Base-by-base conservation (phyloP, 2,329 filamentous ascomycete species). In the Aschersonia sp. region DNA sequence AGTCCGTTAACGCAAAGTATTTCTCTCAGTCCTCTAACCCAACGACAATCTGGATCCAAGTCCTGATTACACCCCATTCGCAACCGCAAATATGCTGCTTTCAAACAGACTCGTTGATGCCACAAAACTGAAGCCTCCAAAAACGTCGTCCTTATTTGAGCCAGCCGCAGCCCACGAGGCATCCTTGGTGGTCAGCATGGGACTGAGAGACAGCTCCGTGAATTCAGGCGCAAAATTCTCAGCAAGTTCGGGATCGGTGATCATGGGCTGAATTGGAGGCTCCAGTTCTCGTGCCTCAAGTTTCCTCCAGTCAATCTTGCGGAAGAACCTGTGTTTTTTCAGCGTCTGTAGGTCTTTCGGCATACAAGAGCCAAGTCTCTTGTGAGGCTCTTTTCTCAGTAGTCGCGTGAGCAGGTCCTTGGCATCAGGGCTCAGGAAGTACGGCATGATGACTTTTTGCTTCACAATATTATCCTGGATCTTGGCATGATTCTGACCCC, bases 141-240 rank as follows among this genome's bases (percentile, higher is more conserved):
- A 81, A 6, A 70, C 69, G 47, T 79, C 74, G 47, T 79, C 75
- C 56, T 72, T 71, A 48, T 48, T 47, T 30, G 64, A 62, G 46
- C 57, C 60, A 31, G 57, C 55, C n/a, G 57, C 54, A 10, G 60
- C 60, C 67, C 68, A 70, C 6, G 63, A 8, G 8, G 35, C 59
- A 40, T 73, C 67, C 54, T 58, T 65, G 52, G 58, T 64, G 9
- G 67, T 66, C 47, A 81, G 60, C 1, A 85, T 72, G 5, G 88
- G 87, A 61, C 85, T 94, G 47, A 97, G 71, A 4, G 86, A 78
- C 52, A 95, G 66, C 48, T 85, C 81, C 0, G 90, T 98, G 62
- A 98, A 98, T 61, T 96, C 88, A n/a, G 73, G 71, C 0, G 85
- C 78, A 66, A 98, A 98, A 67, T 98, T 98, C 75, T 98, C 94